A percentile compares a stretch with the other conserved stretches of the same genome.
phyloP scores from a whole-genome alignment of 139 green algal genomes.

The Pseudopediastrum boryanum region DNA sequence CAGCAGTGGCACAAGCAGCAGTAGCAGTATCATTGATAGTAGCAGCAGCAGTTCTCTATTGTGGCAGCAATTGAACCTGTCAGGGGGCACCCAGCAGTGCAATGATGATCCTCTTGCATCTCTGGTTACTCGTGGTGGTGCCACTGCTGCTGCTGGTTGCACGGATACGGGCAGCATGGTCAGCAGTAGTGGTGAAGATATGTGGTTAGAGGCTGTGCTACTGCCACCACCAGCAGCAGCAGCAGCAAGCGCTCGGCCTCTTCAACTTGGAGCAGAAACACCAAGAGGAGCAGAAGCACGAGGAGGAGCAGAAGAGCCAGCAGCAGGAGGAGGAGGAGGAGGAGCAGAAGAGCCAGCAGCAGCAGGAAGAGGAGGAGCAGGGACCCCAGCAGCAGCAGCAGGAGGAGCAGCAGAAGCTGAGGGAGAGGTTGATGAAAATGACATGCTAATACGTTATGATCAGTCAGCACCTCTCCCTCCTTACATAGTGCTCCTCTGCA shows the following conservation, averaged over 20 bases:
- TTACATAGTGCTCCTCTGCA: too few species aligned
- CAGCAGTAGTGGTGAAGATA: too few species aligned
- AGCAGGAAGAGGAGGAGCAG: not conserved
- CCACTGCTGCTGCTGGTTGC: not conserved
- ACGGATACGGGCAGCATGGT: constrained; percentile 8
- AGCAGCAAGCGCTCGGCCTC: not conserved
- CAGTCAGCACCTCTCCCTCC: not conserved
- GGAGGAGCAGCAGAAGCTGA: not conserved
- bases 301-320: constrained; percentile 5
- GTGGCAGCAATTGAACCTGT: not conserved
- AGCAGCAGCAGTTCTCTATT: not conserved
- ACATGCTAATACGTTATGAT: not conserved
- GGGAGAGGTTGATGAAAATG: constrained; percentile 17
- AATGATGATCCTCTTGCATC: not conserved
- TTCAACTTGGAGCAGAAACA: constrained; percentile 1
- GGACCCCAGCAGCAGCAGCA: not conserved
- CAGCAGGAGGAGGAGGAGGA: not conserved
- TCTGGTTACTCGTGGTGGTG: not conserved
- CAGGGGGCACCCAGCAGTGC: not conserved
- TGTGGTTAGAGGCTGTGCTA: too few species aligned
- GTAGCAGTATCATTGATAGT: constrained; percentile 4
- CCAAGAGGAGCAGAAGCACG: not conserved
- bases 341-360: not conserved
- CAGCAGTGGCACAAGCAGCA: constrained; percentile 24
- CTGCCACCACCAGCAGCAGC: not conserved